Conservation (phyloP, 2,329 filamentous ascomycete genomes). For the Harringtonia aguacate region DNA sequence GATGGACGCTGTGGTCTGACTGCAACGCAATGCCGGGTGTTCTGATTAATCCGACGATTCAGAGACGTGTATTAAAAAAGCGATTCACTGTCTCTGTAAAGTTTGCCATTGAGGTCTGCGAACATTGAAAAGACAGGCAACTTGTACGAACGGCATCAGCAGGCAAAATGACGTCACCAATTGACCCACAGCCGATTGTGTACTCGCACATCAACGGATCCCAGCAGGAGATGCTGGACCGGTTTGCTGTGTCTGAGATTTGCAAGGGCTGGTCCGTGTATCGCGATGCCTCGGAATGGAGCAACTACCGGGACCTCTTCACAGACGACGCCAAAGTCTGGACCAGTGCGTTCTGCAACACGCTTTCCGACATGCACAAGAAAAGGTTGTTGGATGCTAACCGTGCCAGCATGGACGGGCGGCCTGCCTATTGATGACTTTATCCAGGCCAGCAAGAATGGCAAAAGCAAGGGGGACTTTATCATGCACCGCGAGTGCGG, state of each 20-base stretch:
- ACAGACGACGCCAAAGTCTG: background rate
- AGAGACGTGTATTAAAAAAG: too few relatives aligned
- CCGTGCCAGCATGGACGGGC: background rate
- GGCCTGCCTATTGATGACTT: background rate
- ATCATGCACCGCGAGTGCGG: slow-evolving; percentile 35
- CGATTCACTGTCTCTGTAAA: too few relatives aligned
- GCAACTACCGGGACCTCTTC: background rate
- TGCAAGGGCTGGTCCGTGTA: slow-evolving; percentile 1
- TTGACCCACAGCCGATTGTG: background rate
- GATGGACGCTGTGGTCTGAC: too few relatives aligned
- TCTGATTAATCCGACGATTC: too few relatives aligned
- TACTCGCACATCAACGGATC: slow-evolving; percentile 1
- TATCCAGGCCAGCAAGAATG: background rate
- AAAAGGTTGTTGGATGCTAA: too few relatives aligned
- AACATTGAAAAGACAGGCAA: too few relatives aligned
- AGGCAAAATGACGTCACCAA: background rate
- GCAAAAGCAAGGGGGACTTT: background rate
- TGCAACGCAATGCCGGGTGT: too few relatives aligned
- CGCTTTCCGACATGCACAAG: too few relatives aligned
- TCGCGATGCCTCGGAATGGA: background rate
- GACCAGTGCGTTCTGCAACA: background rate
- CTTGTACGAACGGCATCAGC: too few relatives aligned
- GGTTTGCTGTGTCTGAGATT: background rate
- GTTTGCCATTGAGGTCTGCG: too few relatives aligned
- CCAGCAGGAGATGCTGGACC: background rate